Conservation (phyloP, 345 rosid genomes). For the Eucalyptus erythrocorys region DNA sequence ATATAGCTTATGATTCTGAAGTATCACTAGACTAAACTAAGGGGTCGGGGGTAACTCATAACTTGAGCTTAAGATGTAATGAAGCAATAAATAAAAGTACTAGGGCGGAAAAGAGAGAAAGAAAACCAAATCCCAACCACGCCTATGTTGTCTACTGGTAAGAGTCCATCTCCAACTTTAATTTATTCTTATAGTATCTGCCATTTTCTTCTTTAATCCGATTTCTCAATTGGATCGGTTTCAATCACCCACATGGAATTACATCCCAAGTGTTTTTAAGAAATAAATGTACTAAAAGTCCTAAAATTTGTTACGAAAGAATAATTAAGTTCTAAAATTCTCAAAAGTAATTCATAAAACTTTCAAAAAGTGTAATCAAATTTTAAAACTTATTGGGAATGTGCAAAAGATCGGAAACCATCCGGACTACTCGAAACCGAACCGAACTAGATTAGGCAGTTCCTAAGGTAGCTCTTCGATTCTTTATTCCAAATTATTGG, state of each 20-base stretch:
- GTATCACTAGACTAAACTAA: background rate
- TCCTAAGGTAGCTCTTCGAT: no score
- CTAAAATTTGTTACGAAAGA: no score
- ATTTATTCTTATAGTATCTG: background rate
- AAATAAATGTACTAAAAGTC: rapidly evolving
- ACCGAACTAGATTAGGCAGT: rapidly evolving
- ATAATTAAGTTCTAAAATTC: no score
- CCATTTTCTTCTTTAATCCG: background rate
- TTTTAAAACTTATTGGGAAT: no score
- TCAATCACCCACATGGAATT: background rate
- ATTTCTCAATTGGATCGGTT: background rate
- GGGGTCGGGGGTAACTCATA: background rate
- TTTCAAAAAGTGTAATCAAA: no score
- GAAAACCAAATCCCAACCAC: background rate
- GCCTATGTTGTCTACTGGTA: background rate
- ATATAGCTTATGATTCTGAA: background rate
- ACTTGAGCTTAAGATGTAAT: background rate
- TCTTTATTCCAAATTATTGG: no score
- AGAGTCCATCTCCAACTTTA: background rate
- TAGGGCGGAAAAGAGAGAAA: background rate
- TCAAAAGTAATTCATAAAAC: rapidly evolving
- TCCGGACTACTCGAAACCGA: rapidly evolving
- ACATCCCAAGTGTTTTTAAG: background rate
- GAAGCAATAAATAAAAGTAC: background rate
- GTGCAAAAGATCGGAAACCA: no score